These are phyloP conservation scores for Solanum pennellii DNA, from an alignment of 257 asterid species.

Conservation along the genomic window DNA sequence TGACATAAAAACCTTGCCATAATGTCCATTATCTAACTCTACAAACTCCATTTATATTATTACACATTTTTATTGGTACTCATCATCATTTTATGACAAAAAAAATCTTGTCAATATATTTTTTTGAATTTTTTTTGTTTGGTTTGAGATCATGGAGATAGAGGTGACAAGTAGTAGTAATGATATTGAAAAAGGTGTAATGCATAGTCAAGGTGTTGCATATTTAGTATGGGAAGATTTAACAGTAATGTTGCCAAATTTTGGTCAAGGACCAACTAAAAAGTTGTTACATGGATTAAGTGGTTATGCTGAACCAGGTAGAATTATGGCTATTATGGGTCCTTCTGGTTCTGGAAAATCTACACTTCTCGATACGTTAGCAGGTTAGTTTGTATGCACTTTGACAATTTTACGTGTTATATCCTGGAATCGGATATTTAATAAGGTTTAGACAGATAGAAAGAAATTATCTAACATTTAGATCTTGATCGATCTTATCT, in stretches of 20 bases:
- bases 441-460: not conserved
- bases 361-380: constrained; percentile 90
- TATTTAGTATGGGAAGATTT: constrained; percentile 78
- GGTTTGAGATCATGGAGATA: constrained; percentile 21
- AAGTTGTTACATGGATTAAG: constrained; percentile 62
- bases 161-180: constrained; percentile 25
- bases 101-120: not conserved
- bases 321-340: constrained; percentile 97
- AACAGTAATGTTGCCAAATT: constrained; percentile 67
- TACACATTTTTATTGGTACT: not conserved
- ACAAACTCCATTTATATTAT: not conserved
- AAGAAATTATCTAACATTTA: not conserved
- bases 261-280: constrained; percentile 62
- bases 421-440: not conserved
- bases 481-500: not conserved
- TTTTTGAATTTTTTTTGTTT: not conserved
- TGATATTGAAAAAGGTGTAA: constrained; percentile 21
- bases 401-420: not conserved
- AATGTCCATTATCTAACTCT: not conserved
- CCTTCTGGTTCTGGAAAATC: constrained; percentile 99
- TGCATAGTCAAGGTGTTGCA: constrained; percentile 37
- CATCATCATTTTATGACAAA: not conserved
- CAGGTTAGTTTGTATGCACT: constrained; percentile 1
- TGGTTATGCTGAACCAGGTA: constrained; percentile 84
- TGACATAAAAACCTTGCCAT: not conserved